Conservation (phyloP, 2,329 filamentous ascomycete species). For the Penicillium sp. region DNA sequence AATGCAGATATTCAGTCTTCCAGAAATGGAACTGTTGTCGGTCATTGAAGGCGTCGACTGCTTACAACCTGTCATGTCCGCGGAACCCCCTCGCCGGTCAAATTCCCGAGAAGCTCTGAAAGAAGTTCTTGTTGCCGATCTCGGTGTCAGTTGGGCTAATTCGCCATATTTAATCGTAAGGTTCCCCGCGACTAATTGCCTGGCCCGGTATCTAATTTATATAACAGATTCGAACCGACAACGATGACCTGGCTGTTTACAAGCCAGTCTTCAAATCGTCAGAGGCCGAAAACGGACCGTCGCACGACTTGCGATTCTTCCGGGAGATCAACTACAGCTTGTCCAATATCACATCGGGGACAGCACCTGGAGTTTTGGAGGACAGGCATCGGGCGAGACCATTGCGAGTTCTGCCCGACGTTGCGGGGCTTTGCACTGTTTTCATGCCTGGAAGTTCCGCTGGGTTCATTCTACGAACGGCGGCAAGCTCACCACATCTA, state of each 20-base stretch:
- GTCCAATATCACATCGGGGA: conserved; percentile 56
- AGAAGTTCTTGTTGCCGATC: conserved; percentile 78
- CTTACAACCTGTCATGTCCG: conserved; percentile 71
- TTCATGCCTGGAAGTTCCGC: conserved; percentile 80
- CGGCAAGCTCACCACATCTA: conserved; percentile 72
- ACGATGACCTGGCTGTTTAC: conserved; percentile 83
- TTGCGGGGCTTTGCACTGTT: conserved; percentile 77
- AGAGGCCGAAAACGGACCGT: conserved; percentile 11
- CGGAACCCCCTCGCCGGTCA: conserved; percentile 69
- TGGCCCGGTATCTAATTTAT: conserved; percentile 6
- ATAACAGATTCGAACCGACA: conserved; percentile 67
- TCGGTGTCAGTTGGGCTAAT: conserved; percentile 70
- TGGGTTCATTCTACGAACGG: conserved; percentile 77
- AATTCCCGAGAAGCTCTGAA: conserved; percentile 69
- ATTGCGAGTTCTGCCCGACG: conserved; percentile 44
- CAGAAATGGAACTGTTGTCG: conserved; percentile 71
- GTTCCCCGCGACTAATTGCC: conserved; percentile 4
- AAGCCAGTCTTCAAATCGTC: conserved; percentile 63
- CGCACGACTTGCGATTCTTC: conserved; percentile 63
- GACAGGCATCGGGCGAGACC: conserved; percentile 38
- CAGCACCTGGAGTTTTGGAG: conserved; percentile 36
- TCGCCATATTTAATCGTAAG: conserved; percentile 79
- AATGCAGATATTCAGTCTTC: conserved; percentile 70
- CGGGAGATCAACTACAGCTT: conserved; percentile 70
- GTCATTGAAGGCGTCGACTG: conserved; percentile 73